A percentile compares a stretch with the other conserved stretches of the same genome.
phyloP scores from a whole-genome alignment of 257 asterid genomes.

The Scutellaria minor region DNA sequence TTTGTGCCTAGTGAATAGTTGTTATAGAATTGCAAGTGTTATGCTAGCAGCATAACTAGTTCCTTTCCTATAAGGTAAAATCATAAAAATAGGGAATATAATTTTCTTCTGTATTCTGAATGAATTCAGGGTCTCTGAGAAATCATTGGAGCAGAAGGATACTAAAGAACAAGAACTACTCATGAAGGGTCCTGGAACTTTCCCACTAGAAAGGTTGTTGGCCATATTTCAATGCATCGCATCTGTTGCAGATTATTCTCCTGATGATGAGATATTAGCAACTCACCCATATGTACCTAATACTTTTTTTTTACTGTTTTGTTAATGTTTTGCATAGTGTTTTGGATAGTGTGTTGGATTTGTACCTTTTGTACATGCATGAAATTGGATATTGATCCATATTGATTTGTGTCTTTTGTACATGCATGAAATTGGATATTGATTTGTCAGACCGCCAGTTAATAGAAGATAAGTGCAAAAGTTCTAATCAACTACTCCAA shows the following conservation, averaged over 20 bases:
- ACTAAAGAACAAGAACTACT: constrained; percentile 76
- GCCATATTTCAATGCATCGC: constrained; percentile 89
- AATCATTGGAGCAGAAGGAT: constrained; percentile 74
- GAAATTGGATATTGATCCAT: too few relatives aligned
- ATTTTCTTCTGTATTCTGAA: constrained; percentile 1
- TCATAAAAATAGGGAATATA: not conserved
- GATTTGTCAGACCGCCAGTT: too few relatives aligned
- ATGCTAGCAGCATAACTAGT: not conserved
- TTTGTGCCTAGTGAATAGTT: constrained; percentile 19
- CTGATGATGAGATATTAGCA: constrained; percentile 64
- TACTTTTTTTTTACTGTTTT: too few relatives aligned
- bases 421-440: too few relatives aligned
- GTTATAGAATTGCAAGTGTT: constrained; percentile 15
- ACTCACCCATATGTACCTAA: too few relatives aligned
- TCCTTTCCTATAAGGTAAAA: constrained; percentile 7
- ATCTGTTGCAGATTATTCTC: constrained; percentile 68
- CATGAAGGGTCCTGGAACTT: constrained; percentile 95
- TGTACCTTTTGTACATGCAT: too few relatives aligned
- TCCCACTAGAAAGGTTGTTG: constrained; percentile 89
- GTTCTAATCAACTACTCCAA: too few relatives aligned
- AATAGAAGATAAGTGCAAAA: too few relatives aligned
- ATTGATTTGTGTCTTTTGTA: too few relatives aligned
- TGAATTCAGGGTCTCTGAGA: constrained; percentile 73
- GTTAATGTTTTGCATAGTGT: too few relatives aligned
- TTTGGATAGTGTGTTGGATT: too few relatives aligned